Evolutionary conservation across 1,139 yeast genomes (phyloP), one percentile per base, ranked within the genome.

Genomic region (Kodamaea arcana): DNA sequence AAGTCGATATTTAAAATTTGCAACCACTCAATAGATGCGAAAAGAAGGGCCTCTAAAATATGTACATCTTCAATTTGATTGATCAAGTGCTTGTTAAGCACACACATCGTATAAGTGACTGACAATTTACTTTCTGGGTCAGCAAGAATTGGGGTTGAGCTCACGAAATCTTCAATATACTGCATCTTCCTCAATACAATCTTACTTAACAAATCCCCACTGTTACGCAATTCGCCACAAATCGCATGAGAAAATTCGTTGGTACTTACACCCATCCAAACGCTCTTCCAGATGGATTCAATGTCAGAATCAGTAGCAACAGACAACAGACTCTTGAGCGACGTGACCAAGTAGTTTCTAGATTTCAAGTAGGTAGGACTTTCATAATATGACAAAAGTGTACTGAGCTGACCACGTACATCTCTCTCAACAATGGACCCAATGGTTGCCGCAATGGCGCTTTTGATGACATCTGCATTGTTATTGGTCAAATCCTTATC

Each of bases 381-480:
- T 16, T 40, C 34, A 29, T 40, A 45, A 15, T 29, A 34, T 5
- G 27, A 26, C 29, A 45, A 29, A 6, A 27, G 14, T 9, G 23
- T 27, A 12, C 8, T 51, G 47, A 6, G 67, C 46, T 16, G 31
- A 40, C 28, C 17, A 13, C 14, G 6, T 8, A 25, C 17, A 25
- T 72, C 62, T 22, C 59, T 57, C 9, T 70, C 59, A 6, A 72
- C 65, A 20, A 75, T 51, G 11, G 71, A 65, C 1, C 86, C 83
- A 26, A 79, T 55, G 0, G 83, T 65, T 31, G 69, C 66, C 0
- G 83, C 74, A 1, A 80, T 68, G 5, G 75, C 74, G 15, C 60
- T 43, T 35, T 65, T 65, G 8, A 72, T 53, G 5, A 56, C 53
- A 13, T 68, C 75, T 31, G 72, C 72, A 30, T 46, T 48, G 14